phyloP scores from a whole-genome alignment of 73 alveolate genomes.

The Tetrahymena elliotti region DNA sequence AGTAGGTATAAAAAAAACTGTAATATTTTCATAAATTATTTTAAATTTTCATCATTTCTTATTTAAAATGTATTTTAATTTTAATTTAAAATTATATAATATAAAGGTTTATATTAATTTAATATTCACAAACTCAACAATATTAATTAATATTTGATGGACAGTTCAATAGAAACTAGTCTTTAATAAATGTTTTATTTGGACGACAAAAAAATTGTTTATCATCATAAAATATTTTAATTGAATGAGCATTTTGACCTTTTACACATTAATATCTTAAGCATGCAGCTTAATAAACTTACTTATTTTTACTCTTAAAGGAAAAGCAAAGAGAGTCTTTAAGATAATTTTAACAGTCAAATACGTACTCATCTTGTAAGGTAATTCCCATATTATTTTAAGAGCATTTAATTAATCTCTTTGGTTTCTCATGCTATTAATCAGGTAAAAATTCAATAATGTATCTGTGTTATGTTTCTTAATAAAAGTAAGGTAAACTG shows the following conservation, averaged over 20 bases:
- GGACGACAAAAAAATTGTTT: not conserved
- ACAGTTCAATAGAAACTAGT: not conserved
- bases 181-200: not conserved
- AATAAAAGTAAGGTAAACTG: no score
- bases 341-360: not conserved
- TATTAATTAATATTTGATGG: not conserved
- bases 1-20: no score
- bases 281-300: not conserved
- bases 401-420: not conserved
- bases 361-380: not conserved
- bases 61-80: no score
- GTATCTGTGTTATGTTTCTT: no score
- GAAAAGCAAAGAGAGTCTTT: not conserved
- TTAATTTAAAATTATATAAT: no score
- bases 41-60: no score
- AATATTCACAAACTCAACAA: not conserved
- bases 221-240: not conserved
- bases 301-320: no score
- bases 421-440: no score
- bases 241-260: no score
- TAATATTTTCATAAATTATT: no score
- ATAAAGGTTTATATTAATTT: no score
- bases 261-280: not conserved
- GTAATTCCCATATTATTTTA: not conserved
- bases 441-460: no score